Evolutionary conservation across 2,329 filamentous ascomycete genomes (phyloP), one percentile per base, ranked within the genome.

Genomic region (Hirsutella thompsonii): DNA sequence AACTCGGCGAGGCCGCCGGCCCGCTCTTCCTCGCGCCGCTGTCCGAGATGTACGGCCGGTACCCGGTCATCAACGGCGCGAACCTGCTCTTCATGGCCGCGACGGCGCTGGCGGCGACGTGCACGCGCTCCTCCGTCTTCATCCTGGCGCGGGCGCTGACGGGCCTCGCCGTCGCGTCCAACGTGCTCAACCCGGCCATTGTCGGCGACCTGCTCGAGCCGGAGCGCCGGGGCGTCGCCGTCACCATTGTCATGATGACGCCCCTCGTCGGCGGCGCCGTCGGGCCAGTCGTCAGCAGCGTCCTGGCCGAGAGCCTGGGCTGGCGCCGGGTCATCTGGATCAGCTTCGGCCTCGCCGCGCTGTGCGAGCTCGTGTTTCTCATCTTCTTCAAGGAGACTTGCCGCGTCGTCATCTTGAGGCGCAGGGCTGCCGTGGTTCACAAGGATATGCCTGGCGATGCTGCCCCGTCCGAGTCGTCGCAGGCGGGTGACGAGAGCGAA

Each of bases 1-100:
- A 87, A 44, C 68, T 84, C 0, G 80, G 81, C 45, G 76, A 79
- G 48, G 72, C 72, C 2, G 69, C 74, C 6, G 77, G 76, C 0
- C 76, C 77, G 1, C 56, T 72, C 1, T 57, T 80, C 26, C 74
- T 79, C 50, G 78, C 76, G 9, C 79, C 80, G 0, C 55, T 81
- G 5, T 77, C 70, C 6, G 80, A 84, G 55, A 58, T 75, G 10
- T 69, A 70, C 47, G 76, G 76, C 29, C 69, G 76, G 1, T 66
- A 69, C 42, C 63, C 65, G 4, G 66, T 79, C 39, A 64, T 79
- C 48, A 71, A 76, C 53, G 54, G 52, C 5, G 68, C 66, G 52
- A 78, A 75, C 49, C 43, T 63, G 5, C 55, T 70, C 35, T 74
- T 74, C 56, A 68, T 74, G 40, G 41, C 53, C 1, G 61, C 69